phyloP scores from a whole-genome alignment of 257 asterid genomes.

The Linaria vulgaris region DNA sequence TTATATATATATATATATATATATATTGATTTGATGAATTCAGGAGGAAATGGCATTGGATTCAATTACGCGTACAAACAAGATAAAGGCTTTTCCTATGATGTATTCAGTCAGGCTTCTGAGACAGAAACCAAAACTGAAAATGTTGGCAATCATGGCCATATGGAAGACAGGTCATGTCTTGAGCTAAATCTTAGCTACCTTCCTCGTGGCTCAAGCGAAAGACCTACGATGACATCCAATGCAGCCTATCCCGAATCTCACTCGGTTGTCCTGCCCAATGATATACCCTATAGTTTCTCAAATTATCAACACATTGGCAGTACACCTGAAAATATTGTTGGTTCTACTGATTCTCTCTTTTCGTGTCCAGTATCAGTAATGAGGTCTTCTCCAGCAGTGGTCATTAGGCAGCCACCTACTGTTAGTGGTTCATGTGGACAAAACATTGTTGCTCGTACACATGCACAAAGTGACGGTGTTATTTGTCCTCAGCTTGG shows the following conservation, averaged over 20 bases:
- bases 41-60: slow-evolving; percentile 42
- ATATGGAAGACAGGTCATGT: slow-evolving; percentile 38
- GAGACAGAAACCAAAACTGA: slow-evolving; percentile 37
- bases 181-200: slow-evolving; percentile 40
- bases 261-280: slow-evolving; percentile 29
- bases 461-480: slow-evolving; percentile 31
- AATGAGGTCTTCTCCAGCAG: slow-evolving; percentile 56
- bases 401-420: slow-evolving; percentile 76
- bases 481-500: slow-evolving; percentile 29
- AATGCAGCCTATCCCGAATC: slow-evolving; percentile 37
- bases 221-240: slow-evolving; percentile 25
- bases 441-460: slow-evolving; percentile 32
- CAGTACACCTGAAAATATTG: slow-evolving; percentile 37
- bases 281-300: slow-evolving; percentile 31
- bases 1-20: no score
- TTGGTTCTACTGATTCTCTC: slow-evolving; percentile 35
- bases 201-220: slow-evolving; percentile 41
- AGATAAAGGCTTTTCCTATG: slow-evolving; percentile 36
- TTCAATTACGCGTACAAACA: slow-evolving; percentile 34
- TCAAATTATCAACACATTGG: slow-evolving; percentile 31
- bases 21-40: slow-evolving; percentile 28
- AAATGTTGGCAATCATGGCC: slow-evolving; percentile 26
- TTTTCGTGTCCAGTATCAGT: slow-evolving; percentile 40
- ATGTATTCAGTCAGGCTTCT: slow-evolving; percentile 36
- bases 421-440: slow-evolving; percentile 26